Conservation (phyloP, 2,329 filamentous ascomycete genomes). For the Talaromyces atroroseus region DNA sequence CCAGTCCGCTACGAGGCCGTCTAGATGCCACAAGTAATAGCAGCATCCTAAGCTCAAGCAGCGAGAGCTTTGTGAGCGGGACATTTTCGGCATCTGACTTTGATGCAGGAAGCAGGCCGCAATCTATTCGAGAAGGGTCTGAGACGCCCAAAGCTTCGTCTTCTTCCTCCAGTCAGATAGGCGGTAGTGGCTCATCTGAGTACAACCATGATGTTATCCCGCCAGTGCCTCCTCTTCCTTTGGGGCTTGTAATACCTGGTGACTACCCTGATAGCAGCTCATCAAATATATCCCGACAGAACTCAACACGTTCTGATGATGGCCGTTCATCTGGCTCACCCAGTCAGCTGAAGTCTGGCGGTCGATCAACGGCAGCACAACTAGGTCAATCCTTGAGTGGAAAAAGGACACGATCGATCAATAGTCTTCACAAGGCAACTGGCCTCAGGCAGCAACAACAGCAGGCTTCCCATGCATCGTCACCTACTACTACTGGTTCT, state of each 20-base stretch:
- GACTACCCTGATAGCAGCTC: conserved; percentile 35
- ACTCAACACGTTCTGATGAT: conserved; percentile 23
- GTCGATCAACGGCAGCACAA: conserved; percentile 14
- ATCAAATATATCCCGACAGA: conserved; percentile 18
- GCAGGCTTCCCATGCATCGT: conserved; percentile 11
- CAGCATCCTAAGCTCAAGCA: conserved; percentile 36
- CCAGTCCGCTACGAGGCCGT: conserved; percentile 40
- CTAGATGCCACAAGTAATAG: conserved; percentile 22
- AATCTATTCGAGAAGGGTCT: conserved; percentile 25
- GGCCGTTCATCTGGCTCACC: conserved; percentile 31
- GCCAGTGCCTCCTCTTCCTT: conserved; percentile 43
- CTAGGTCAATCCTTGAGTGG: conserved; percentile 26
- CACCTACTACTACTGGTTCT: neutral
- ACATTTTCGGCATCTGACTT: conserved; percentile 33
- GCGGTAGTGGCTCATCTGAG: conserved; percentile 16
- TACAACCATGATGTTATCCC: conserved; percentile 32
- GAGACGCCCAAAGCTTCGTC: conserved; percentile 28
- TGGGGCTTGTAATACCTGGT: conserved; percentile 36
- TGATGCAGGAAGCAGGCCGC: conserved; percentile 25
- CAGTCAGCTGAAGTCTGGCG: conserved; percentile 3
- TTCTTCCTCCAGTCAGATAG: conserved; percentile 6
- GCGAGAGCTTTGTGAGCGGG: conserved; percentile 42
- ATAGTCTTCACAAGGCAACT: conserved; percentile 21
- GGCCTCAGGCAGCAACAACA: conserved; percentile 4
- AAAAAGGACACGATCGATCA: conserved; percentile 32